Evolutionary conservation across 441 rosid genomes (phyloP), one percentile per base, ranked within the genome.

Genomic region (Corymbia calophylla): DNA sequence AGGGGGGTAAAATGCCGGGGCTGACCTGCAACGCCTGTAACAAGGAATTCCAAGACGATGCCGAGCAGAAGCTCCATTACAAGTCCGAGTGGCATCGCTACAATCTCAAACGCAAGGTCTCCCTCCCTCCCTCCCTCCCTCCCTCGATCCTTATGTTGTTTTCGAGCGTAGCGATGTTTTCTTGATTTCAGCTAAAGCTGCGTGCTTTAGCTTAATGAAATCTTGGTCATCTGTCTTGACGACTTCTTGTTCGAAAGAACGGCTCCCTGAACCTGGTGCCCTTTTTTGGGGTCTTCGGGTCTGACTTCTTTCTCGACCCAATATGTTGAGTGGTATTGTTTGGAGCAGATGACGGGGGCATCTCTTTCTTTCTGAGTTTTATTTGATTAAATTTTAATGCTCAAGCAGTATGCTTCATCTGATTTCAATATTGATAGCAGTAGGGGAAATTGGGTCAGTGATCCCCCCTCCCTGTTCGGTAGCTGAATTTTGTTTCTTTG

Each of bases 51-150:
- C 53, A 88, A 5, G 95, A 95, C 91, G 98, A 96, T 89, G 92
- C 94, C 25, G 97, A 97, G 73, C 99, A 96, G 88, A 97, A 94
- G 92, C 91, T 94, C 88, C 99, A 97, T 91, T 96, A 95, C 97
- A 98, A 94, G 92, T 97, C 99, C 88, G 99, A 98, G 81, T 98
- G 99, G 99, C 99, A 98, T 93, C 98, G 98, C 89, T 98, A 98
- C 95, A 97, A 96, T 93, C 96, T 97, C 93, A 98, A 98, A 91
- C 99, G 99, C 95, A 97, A 97, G 98, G 99, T 98, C 31, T 32
- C 21, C 21, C 44, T 60, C 85, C 14, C n/a, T 14, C 35, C 53
- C n/a, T 27, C 81, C 62, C 23, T 13, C 68, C 19, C 68, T 0
- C 5, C 32, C 32, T 8, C 68, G 4, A 39, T 62, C 32, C 15